phyloP scores from a whole-genome alignment of 441 rosid species.

The Arabidopsis lyrata region DNA sequence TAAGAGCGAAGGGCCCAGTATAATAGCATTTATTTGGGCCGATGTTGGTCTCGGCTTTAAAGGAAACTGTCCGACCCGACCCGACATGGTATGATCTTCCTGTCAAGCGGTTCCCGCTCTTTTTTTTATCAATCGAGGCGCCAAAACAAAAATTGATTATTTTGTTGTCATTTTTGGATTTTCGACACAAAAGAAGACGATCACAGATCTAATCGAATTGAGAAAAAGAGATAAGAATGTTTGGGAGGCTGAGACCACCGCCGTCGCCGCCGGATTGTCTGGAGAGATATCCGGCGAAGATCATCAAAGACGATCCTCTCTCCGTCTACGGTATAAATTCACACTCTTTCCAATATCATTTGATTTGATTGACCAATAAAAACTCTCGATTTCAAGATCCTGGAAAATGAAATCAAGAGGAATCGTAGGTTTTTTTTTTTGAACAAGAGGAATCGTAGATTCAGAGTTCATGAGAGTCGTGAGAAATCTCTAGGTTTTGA shows the following conservation, averaged over 20 bases:
- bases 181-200: neutral
- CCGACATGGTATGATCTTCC: neutral
- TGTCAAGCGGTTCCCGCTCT: slow-evolving; percentile 31
- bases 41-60: neutral
- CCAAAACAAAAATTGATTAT: slow-evolving; percentile 13
- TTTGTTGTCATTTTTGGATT: neutral
- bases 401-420: neutral
- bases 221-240: slow-evolving; percentile 46
- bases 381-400: slow-evolving; percentile 10
- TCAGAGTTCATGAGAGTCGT: neutral
- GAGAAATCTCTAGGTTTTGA: neutral
- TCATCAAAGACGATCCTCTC: slow-evolving; percentile 82
- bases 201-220: neutral
- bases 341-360: neutral
- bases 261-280: slow-evolving; percentile 63
- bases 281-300: slow-evolving; percentile 69
- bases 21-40: neutral
- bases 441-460: neutral
- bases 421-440: slow-evolving; percentile 4
- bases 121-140: slow-evolving; percentile 29
- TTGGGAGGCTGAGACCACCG: slow-evolving; percentile 77
- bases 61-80: neutral
- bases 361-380: neutral
- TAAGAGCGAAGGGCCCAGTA: neutral
- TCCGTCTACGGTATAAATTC: slow-evolving; percentile 70